A percentile compares a stretch with the other conserved stretches of the same genome.
Evolutionary conservation across 2,329 filamentous ascomycete species (phyloP).

Genomic region (Escovopsis sp.): DNA sequence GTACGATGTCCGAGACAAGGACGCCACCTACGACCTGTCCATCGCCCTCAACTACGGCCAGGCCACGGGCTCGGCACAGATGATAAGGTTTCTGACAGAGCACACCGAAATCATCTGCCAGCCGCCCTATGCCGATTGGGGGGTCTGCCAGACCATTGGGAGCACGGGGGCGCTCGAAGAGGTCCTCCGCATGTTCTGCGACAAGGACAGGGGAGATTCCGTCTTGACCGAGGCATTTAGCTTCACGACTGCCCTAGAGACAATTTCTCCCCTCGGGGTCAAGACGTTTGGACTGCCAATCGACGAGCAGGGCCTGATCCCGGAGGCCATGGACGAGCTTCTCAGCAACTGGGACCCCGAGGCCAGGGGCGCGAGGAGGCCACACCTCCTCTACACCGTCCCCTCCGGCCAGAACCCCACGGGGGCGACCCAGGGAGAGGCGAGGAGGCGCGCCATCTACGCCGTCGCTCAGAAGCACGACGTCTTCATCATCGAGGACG

Average conservation of each 20-base stretch:
- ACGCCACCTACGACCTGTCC: slow-evolving; percentile 52
- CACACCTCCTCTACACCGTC: slow-evolving; percentile 44
- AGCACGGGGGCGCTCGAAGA: slow-evolving; percentile 80
- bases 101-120: slow-evolving; percentile 84
- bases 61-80: slow-evolving; percentile 68
- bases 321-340: slow-evolving; percentile 35
- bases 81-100: slow-evolving; percentile 83
- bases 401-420: slow-evolving; percentile 83
- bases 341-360: slow-evolving; percentile 34
- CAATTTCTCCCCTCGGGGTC: slow-evolving; percentile 37
- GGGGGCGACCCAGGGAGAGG: slow-evolving; percentile 59
- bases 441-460: slow-evolving; percentile 60
- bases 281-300: slow-evolving; percentile 35
- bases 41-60: slow-evolving; percentile 91
- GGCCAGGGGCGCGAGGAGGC: slow-evolving; percentile 31
- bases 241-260: slow-evolving; percentile 59
- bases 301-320: slow-evolving; percentile 39
- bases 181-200: slow-evolving; percentile 66
- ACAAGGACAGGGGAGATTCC: slow-evolving; percentile 53
- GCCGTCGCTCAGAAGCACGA: slow-evolving; percentile 70
- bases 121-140: slow-evolving; percentile 85
- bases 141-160: slow-evolving; percentile 67
- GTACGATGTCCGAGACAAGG: slow-evolving; percentile 57
- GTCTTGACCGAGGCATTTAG: slow-evolving; percentile 84
- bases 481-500: slow-evolving; percentile 77